Evolutionary conservation across 306 rosid species (phyloP).

Genomic region (Cicer judaicum): DNA sequence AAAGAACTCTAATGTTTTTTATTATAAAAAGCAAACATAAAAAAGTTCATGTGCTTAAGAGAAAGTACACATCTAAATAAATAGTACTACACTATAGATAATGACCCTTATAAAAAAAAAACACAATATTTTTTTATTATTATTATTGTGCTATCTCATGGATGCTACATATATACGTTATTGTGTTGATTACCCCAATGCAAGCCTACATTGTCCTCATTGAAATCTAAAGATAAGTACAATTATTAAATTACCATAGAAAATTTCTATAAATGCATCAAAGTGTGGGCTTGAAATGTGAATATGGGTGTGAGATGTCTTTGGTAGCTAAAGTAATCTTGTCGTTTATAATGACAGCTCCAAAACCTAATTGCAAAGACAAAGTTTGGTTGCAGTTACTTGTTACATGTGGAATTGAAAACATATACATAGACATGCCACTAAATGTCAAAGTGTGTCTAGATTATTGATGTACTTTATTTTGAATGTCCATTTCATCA

Average conservation of each 20-base stretch:
- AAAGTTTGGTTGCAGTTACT: slow-evolving; percentile 55
- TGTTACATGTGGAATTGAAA: slow-evolving; percentile 50
- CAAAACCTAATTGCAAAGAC: slow-evolving; percentile 48
- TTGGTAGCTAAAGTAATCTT: slow-evolving; percentile 40
- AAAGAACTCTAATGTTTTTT: slow-evolving; percentile 12
- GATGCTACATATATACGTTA: slow-evolving; percentile 25
- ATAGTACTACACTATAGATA: background rate
- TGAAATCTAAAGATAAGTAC: slow-evolving; percentile 48
- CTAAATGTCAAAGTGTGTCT: slow-evolving; percentile 43
- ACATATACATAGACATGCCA: slow-evolving; percentile 42
- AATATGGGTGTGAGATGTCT: slow-evolving; percentile 36
- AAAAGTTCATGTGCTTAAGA: slow-evolving; percentile 33
- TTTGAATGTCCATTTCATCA: slow-evolving; percentile 45
- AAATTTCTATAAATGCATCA: slow-evolving; percentile 16
- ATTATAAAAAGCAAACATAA: slow-evolving; percentile 33
- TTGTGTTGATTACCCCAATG: slow-evolving; percentile 41
- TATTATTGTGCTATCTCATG: background rate
- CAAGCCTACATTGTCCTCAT: slow-evolving; percentile 36
- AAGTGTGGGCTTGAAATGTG: slow-evolving; percentile 41
- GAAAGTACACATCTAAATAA: slow-evolving; percentile 38
- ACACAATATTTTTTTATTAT: too few relatives aligned
- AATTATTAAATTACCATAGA: slow-evolving; percentile 36
- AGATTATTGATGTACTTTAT: slow-evolving; percentile 26
- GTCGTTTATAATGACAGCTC: slow-evolving; percentile 50
- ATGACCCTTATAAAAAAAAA: too few relatives aligned